Base-by-base conservation (phyloP, 2,329 filamentous ascomycete genomes). In the Exophiala alcalophila region DNA sequence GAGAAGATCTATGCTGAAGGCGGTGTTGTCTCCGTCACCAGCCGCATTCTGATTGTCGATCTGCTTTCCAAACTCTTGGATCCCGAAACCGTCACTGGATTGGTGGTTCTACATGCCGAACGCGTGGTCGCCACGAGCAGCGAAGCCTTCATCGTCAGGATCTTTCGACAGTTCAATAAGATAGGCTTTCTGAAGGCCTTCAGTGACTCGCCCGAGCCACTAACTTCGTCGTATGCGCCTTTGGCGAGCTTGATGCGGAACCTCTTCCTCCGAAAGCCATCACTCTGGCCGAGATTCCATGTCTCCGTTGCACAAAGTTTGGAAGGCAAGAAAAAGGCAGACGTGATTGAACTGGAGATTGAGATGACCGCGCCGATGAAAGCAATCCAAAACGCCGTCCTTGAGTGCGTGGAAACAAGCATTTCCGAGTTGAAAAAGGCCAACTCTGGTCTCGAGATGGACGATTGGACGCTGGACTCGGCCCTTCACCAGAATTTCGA, bases 321-420 rank as follows among this genome's bases (percentile, higher is more conserved):
- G 2, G 92, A 98, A 64, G 90, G 90, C 7, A 86, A 86, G 62
- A 84, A 85, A 59, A 95, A 91, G 61, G 91, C 92, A 4, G 92
- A 98, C 65, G 92, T 98, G 31, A 94, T 98, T 52, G 92, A 98
- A 66, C 74, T 97, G 16, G 92, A 96, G 65, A 85, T 98, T 4
- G 84, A 87, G 19, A 97, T 98, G 91, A 95, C 88, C 4, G 86
- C 94, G 25, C 77, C 81, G 35, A 98, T 98, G 92, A 79, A 78
- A 47, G 82, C 89, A 28, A 96, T 98, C 27, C 92, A 98, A 60
- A 91, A 86, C 52, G 90, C 92, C 18, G 84, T 97, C 47, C 79
- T 98, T 65, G 91, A 97, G 61, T 98, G 92, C 61, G 90, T 98
- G 12, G 91, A 97, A 65, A 83, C 88, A 55, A 95, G 89, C 61